Base-by-base conservation (phyloP, 441 rosid species). In the Brassica hybrid region DNA sequence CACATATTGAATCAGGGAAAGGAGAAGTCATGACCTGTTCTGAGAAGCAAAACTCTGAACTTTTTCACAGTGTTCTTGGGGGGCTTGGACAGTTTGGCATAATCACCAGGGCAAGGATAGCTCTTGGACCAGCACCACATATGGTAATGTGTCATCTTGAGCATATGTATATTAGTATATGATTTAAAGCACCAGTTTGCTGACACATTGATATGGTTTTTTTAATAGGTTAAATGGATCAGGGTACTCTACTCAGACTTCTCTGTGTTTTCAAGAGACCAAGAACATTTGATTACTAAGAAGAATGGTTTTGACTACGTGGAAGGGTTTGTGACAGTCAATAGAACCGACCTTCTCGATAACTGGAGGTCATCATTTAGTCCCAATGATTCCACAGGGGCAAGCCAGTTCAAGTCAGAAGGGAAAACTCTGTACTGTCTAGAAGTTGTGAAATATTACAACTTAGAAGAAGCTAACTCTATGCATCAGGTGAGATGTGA, bases 71-170 rank as follows among this genome's bases (percentile, higher is more conserved):
- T 68, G 91, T 83, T 69, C 91, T 95, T 81, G 98, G 97, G 11
- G 99, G 98, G 69, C 89, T 95, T 50, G 99, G 98, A 45, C 99
- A 95, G 81, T 93, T 91, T 71, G 99, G 99, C 61, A 83, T 95
- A 79, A 93, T 95, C 81, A 92, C 98, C 18, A 82, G 90, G 52
- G 98, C 99, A 12, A 76, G 87, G 69, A 91, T 95, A 11, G 73
- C 91, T 57, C 93, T 93, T 60, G 88, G 80, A 81, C 88, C 87
- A 21, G 95, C 97, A 21, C 83, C 87, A 10, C 69, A 81, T 61
- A 88, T 77, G 96, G 99, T 95, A 88, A 74, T 48, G 54, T 23
- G 52, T 18, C 70, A 57, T 62, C 41, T 60, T 67, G 34, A 72
- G 70, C 64, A 70, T 21, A 21, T 50, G 69, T n/a, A 16, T 61